A percentile compares a stretch with the other conserved stretches of the same genome.
Conservation (phyloP, 2,329 filamentous ascomycete species). For the Hawksworthiomyces lignivorus region DNA sequence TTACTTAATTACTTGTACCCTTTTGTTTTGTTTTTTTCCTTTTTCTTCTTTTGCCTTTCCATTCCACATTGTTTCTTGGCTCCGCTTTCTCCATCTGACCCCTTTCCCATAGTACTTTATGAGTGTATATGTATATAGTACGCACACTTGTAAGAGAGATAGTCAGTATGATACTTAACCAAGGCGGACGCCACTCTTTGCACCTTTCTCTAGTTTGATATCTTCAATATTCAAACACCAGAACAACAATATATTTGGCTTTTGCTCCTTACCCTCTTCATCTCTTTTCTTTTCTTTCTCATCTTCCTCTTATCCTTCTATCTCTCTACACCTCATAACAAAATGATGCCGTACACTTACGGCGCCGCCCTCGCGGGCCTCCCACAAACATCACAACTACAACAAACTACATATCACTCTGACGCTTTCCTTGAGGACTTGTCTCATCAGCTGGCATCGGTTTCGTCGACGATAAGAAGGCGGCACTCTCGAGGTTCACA, state of each 20-base stretch:
- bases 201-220: neutral
- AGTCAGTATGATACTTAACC: constrained; percentile 14
- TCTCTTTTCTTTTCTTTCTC: neutral
- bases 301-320: neutral
- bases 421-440: constrained; percentile 44
- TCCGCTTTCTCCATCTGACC: constrained; percentile 2
- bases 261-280: neutral
- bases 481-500: constrained; percentile 41
- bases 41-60: constrained; percentile 2
- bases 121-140: too few relatives aligned
- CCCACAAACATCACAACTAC: constrained; percentile 11
- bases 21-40: neutral
- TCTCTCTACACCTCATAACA: neutral
- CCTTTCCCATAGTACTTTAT: too few relatives aligned
- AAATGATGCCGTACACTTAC: constrained; percentile 17
- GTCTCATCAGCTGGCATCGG: constrained; percentile 43
- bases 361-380: constrained; percentile 25
- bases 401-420: constrained; percentile 14
- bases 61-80: constrained; percentile 8
- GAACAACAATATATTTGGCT: constrained; percentile 1
- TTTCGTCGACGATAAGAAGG: constrained; percentile 29
- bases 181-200: constrained; percentile 4
- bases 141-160: too few relatives aligned
- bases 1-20: neutral
- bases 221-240: neutral